Evolutionary conservation across 2,329 filamentous ascomycete genomes (phyloP).

Genomic region (Talaromyces piceae): DNA sequence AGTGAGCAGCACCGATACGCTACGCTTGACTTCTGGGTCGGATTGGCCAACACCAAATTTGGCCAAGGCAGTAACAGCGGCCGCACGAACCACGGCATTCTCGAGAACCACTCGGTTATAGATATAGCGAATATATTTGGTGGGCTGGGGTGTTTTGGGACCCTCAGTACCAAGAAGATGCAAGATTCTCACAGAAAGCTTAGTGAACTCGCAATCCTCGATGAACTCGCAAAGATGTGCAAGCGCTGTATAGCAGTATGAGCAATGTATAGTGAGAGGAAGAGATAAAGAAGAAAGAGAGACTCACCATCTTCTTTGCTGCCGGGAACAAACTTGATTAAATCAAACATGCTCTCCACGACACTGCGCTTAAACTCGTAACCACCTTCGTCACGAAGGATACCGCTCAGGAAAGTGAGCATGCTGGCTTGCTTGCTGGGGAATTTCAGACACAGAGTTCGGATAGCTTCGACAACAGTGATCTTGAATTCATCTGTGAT

Average conservation of each 20-base stretch:
- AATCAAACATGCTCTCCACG: constrained; percentile 97
- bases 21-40: constrained; percentile 93
- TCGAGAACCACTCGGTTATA: constrained; percentile 97
- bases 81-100: constrained; percentile 90
- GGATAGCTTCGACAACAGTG: constrained; percentile 97
- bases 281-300: background rate
- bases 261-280: background rate
- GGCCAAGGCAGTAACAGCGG: constrained; percentile 87
- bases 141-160: constrained; percentile 88
- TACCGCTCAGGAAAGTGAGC: constrained; percentile 95
- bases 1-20: constrained; percentile 83
- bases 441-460: constrained; percentile 94
- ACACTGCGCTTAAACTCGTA: constrained; percentile 98
- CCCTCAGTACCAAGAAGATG: constrained; percentile 92
- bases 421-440: constrained; percentile 96
- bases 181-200: constrained; percentile 88
- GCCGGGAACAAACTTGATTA: constrained; percentile 98
- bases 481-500: constrained; percentile 99
- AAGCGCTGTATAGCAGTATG: constrained; percentile 53
- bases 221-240: constrained; percentile 98
- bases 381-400: constrained; percentile 89
- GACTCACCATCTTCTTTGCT: constrained; percentile 56
- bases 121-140: constrained; percentile 98
- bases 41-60: constrained; percentile 98
- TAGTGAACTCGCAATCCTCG: constrained; percentile 98